Base-by-base conservation (phyloP, 768 basidiomycete species). In the Boletus edulis region DNA sequence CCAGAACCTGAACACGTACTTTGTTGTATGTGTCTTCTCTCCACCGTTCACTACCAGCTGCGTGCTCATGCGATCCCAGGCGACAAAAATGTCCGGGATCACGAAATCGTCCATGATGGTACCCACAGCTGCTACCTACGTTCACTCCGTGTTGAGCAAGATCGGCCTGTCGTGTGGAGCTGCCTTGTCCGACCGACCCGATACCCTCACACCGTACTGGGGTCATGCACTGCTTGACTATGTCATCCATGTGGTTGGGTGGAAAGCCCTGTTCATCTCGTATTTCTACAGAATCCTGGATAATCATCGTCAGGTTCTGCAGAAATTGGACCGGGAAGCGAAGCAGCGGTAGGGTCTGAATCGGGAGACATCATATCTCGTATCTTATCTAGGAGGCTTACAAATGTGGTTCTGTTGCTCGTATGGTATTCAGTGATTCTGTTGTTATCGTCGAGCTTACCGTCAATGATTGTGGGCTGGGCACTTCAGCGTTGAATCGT, bases 21-120 rank as follows among this genome's bases (percentile, higher is more conserved):
- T 95, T 68, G 95, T 99, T 46, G 95, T 94, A 71, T 46, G 87
- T 81, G 5, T 47, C 20, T 29, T 11, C 44, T 45, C 47, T 53
- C 1, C 22, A 18, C 52, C 37, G 48, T 54, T 38, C 29, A 2
- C 5, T 18, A 0, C 14, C 34, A 5, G 12, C n/a, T 20, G 5
- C 12, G 12, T 54, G 4, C 43, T 51, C 38, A 43, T 15, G 22
- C 11, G n/a, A 42, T 46, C 12, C 35, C 62, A 95, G 93, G 88
- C 90, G 10, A 94, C 95, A 15, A 91, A 92, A 65, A 87, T 99
- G 73, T 94, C 92, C 41, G 97, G 94, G 72, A 95, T 98, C 64
- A 85, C 91, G 54, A 82, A 78, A 56, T 56, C 92, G 2, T 84
- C 83, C 22, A 62, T 79, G 24, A 67, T 91, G 53, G 81, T 91